A percentile compares a stretch with the other conserved stretches of the same genome.
These are phyloP conservation scores for Nigrospora osmanthi DNA, from an alignment of 2,329 filamentous ascomycete genomes.

Conservation along the genomic window DNA sequence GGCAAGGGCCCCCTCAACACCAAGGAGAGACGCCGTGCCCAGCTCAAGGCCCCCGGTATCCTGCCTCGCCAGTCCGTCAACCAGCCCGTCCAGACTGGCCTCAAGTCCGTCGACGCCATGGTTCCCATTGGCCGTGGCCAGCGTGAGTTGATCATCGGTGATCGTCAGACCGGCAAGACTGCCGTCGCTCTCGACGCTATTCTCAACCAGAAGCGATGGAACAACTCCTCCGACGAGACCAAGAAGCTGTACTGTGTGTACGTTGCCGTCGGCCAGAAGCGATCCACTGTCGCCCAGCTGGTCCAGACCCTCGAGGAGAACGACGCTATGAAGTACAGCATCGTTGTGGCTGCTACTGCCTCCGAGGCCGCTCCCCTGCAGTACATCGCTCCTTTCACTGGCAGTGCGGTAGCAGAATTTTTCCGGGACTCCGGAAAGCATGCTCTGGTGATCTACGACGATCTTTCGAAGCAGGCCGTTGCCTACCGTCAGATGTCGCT, in stretches of 20 bases:
- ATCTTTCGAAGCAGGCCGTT: conserved; percentile 96
- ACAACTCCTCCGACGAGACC: conserved; percentile 73
- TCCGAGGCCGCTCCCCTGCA: conserved; percentile 94
- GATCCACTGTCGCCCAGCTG: conserved; percentile 97
- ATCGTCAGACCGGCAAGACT: conserved; percentile 99
- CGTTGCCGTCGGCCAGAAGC: conserved; percentile 98
- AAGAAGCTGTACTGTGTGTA: conserved; percentile 99
- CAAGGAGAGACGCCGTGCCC: conserved; percentile 87
- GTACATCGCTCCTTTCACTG: conserved; percentile 91
- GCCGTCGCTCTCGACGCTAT: conserved; percentile 97
- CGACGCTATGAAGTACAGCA: conserved; percentile 97
- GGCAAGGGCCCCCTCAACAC: conserved; percentile 97
- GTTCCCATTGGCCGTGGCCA: conserved; percentile 99
- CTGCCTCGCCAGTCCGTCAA: conserved; percentile 94
- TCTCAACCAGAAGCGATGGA: conserved; percentile 99
- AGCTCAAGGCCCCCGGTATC: conserved; percentile 98
- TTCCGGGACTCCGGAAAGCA: conserved; percentile 86
- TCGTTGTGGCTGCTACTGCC: conserved; percentile 90
- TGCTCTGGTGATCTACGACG: conserved; percentile 85
- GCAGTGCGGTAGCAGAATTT: too few species aligned
- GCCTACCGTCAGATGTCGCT: conserved; percentile 99
- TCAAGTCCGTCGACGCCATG: conserved; percentile 99
- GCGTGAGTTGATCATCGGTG: conserved; percentile 99
- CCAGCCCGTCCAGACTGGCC: conserved; percentile 97
- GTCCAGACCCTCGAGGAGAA: conserved; percentile 99